Conservation (phyloP, 176 grass and related monocot species). For the Panicum miliaceum region DNA sequence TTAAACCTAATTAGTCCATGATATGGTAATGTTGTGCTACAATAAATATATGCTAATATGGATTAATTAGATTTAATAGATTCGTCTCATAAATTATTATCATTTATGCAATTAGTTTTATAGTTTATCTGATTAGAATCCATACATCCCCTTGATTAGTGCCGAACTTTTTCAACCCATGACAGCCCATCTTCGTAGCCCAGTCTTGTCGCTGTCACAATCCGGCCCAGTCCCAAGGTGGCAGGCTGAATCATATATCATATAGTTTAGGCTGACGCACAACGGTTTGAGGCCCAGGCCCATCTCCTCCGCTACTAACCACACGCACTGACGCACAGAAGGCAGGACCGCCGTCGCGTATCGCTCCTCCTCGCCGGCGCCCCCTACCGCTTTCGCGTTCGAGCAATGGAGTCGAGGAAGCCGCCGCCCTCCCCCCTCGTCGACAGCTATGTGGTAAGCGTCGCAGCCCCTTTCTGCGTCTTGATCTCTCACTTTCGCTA, state of each 20-base stretch:
- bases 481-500: background rate
- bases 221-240: too few relatives aligned
- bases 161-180: background rate
- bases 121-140: too few relatives aligned
- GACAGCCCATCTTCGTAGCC: background rate
- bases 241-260: too few relatives aligned
- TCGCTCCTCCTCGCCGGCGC: constrained; percentile 14
- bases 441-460: constrained; percentile 45
- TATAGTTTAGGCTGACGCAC: too few relatives aligned
- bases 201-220: background rate
- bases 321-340: constrained; percentile 8
- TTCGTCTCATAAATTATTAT: too few relatives aligned
- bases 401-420: constrained; percentile 46
- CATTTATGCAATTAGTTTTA: too few relatives aligned
- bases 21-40: too few relatives aligned
- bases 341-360: constrained; percentile 19
- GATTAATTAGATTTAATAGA: too few relatives aligned
- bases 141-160: too few relatives aligned
- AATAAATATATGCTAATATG: too few relatives aligned
- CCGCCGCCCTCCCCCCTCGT: constrained; percentile 39
- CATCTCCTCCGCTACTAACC: background rate
- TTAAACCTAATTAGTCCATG: too few relatives aligned
- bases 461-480: background rate
- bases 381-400: background rate
- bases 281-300: background rate